Evolutionary conservation across 2,329 filamentous ascomycete species (phyloP).

Genomic region (Fusarium brevicatenulatum): DNA sequence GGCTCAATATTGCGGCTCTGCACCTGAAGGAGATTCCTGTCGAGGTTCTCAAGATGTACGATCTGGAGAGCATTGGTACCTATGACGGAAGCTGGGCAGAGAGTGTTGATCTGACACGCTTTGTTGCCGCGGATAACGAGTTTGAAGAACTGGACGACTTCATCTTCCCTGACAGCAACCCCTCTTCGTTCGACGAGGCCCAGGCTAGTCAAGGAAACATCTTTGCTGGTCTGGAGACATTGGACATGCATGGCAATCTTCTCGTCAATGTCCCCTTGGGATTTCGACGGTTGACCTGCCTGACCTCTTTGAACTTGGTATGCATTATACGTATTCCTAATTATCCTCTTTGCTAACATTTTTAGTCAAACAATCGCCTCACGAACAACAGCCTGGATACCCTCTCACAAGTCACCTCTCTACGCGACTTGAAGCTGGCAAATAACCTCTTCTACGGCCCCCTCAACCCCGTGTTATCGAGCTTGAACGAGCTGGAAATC

Average conservation of each 20-base stretch:
- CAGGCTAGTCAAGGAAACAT: slow-evolving; percentile 76
- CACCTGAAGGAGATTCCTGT: slow-evolving; percentile 80
- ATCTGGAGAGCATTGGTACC: slow-evolving; percentile 73
- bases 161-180: slow-evolving; percentile 79
- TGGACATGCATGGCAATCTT: slow-evolving; percentile 89
- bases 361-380: slow-evolving; percentile 82
- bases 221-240: slow-evolving; percentile 81
- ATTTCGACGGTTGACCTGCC: slow-evolving; percentile 74
- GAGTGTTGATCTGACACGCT: slow-evolving; percentile 84
- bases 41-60: slow-evolving; percentile 92
- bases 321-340: slow-evolving; percentile 42
- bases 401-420: slow-evolving; percentile 75
- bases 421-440: slow-evolving; percentile 84
- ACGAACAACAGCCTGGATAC: slow-evolving; percentile 76
- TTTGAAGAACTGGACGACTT: slow-evolving; percentile 76
- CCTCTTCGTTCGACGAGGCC: slow-evolving; percentile 67
- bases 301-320: slow-evolving; percentile 86
- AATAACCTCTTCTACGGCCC: slow-evolving; percentile 79
- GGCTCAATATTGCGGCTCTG: slow-evolving; percentile 89
- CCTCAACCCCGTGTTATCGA: slow-evolving; percentile 70
- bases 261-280: slow-evolving; percentile 79
- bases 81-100: slow-evolving; percentile 84
- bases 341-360: slow-evolving; percentile 31
- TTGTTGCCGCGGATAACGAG: slow-evolving; percentile 92
- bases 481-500: slow-evolving; percentile 76